phyloP scores from a whole-genome alignment of 1,284 basidiomycete genomes.

The Trichosporon sp. region DNA sequence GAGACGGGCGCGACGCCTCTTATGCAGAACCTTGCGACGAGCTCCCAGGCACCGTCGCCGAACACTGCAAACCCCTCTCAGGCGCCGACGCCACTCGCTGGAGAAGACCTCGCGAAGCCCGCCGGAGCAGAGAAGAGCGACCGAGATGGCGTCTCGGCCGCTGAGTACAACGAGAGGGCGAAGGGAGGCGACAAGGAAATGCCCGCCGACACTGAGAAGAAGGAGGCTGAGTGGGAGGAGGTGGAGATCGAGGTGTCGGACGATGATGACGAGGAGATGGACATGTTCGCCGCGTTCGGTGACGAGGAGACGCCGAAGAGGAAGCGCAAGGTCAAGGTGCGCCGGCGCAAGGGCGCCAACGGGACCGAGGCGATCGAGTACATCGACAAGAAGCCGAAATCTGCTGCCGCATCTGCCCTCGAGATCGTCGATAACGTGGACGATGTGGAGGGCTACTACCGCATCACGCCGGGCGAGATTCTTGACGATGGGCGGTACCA shows the following conservation, averaged over 20 bases:
- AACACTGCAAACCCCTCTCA: conserved; percentile 40
- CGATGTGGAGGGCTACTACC: conserved; percentile 94
- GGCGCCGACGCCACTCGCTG: conserved; percentile 46
- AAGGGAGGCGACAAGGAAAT: conserved; percentile 64
- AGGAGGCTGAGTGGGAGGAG: conserved; percentile 59
- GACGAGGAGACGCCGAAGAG: conserved; percentile 62
- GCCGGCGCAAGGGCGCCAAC: conserved; percentile 60
- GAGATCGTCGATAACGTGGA: conserved; percentile 48
- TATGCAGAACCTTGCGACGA: conserved; percentile 41
- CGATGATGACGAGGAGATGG: conserved; percentile 71
- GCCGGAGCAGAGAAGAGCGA: conserved; percentile 17
- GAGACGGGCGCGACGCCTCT: conserved; percentile 47
- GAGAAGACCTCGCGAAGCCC: conserved; percentile 49
- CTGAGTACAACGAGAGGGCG: conserved; percentile 79
- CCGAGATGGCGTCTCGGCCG: conserved; percentile 64
- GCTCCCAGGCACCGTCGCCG: conserved; percentile 39
- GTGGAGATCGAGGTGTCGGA: conserved; percentile 64
- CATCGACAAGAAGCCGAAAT: conserved; percentile 62
- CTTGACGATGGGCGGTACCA: conserved; percentile 92
- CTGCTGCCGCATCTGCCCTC: conserved; percentile 57
- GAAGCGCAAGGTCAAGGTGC: conserved; percentile 60
- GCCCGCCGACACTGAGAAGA: conserved; percentile 3
- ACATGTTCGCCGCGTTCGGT: conserved; percentile 80
- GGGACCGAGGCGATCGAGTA: conserved; percentile 83
- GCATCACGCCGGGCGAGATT: conserved; percentile 89